A percentile compares a stretch with the other conserved stretches of the same genome.
These are phyloP conservation scores for Aspergillus avenaceus DNA, from an alignment of 495 filamentous ascomycete species.

Conservation along the genomic window DNA sequence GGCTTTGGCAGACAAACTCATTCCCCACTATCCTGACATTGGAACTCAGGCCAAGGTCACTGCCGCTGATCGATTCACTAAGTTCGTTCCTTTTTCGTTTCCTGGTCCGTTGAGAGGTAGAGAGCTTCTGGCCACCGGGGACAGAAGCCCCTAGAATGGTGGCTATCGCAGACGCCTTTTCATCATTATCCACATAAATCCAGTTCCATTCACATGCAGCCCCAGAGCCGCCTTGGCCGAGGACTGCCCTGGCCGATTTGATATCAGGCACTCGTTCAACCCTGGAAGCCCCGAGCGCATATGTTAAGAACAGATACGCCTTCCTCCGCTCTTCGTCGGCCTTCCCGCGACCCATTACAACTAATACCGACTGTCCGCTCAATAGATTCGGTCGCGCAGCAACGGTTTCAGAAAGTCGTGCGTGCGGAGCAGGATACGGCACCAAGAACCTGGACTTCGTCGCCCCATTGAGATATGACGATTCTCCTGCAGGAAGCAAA, in stretches of 20 bases:
- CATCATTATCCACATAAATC: constrained; percentile 71
- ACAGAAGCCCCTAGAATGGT: constrained; percentile 31
- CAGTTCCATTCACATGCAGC: constrained; percentile 60
- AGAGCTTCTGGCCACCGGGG: constrained; percentile 9
- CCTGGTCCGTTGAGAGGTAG: constrained; percentile 21
- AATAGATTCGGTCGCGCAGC: constrained; percentile 57
- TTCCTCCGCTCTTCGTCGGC: constrained; percentile 54
- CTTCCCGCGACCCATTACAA: constrained; percentile 69
- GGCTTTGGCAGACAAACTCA: constrained; percentile 87
- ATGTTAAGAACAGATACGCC: constrained; percentile 68
- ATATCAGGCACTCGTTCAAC: constrained; percentile 62
- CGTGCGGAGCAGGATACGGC: constrained; percentile 52
- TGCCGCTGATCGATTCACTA: constrained; percentile 34
- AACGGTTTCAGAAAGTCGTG: constrained; percentile 54
- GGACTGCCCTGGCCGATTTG: constrained; percentile 53
- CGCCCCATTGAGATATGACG: constrained; percentile 68
- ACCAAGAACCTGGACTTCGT: constrained; percentile 68
- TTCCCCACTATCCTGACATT: constrained; percentile 67
- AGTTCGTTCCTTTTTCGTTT: constrained; percentile 53
- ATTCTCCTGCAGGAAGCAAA: constrained; percentile 81
- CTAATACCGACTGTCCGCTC: constrained; percentile 61
- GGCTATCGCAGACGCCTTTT: constrained; percentile 41
- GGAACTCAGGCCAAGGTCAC: constrained; percentile 27
- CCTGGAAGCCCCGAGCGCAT: constrained; percentile 66
- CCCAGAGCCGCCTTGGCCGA: constrained; percentile 40